Percentiles rank a stretch among this genome's conserved stretches.
These are phyloP conservation scores for Aspergillus japonicus DNA, from an alignment of 2,329 filamentous ascomycete species.

Conservation along the genomic window DNA sequence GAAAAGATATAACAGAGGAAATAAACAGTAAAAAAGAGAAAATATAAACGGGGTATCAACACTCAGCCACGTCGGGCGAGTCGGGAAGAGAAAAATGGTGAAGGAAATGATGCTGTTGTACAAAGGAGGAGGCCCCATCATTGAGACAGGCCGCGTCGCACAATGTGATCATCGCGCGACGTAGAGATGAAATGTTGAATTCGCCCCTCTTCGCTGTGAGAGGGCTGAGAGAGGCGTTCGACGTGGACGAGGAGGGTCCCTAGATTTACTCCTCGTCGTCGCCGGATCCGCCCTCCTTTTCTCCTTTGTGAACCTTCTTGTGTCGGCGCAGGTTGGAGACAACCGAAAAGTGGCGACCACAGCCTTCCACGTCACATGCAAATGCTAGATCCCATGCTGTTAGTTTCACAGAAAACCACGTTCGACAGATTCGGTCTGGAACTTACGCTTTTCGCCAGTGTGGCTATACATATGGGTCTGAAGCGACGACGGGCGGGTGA, in stretches of 20 bases:
- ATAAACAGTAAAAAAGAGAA: constrained; percentile 12
- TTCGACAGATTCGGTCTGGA: neutral
- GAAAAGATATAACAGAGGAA: neutral
- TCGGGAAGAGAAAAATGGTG: constrained; percentile 23
- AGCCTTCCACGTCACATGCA: constrained; percentile 89
- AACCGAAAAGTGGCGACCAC: constrained; percentile 93
- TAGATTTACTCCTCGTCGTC: constrained; percentile 42
- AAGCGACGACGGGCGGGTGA: constrained; percentile 88
- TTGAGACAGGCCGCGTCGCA: constrained; percentile 12
- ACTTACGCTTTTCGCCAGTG: constrained; percentile 96
- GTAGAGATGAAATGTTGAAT: constrained; percentile 9
- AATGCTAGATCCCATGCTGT: constrained; percentile 63
- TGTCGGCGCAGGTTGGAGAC: constrained; percentile 93
- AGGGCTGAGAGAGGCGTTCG: constrained; percentile 13
- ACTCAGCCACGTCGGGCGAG: constrained; percentile 21
- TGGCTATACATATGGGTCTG: constrained; percentile 99
- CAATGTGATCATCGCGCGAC: constrained; percentile 11
- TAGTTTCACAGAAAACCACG: constrained; percentile 16
- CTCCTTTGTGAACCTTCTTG: constrained; percentile 89
- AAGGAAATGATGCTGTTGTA: constrained; percentile 34
- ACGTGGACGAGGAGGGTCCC: constrained; percentile 8
- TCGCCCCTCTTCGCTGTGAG: constrained; percentile 2
- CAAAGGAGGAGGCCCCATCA: constrained; percentile 28
- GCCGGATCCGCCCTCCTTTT: constrained; percentile 40
- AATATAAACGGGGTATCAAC: constrained; percentile 30